These are phyloP conservation scores for Citrus cavaleriei DNA, from an alignment of 345 rosid genomes.

Conservation along the genomic window DNA sequence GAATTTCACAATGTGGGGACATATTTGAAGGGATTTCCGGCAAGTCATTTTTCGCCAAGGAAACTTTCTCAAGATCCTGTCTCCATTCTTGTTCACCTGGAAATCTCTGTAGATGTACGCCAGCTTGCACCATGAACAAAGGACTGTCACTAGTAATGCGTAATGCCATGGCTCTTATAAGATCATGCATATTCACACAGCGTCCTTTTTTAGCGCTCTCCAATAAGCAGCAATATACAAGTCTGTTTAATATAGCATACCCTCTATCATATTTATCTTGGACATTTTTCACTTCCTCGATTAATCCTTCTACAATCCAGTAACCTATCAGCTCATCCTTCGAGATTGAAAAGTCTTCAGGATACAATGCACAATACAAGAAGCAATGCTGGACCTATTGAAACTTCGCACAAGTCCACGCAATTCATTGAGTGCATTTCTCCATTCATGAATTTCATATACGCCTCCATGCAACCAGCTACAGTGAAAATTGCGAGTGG, in stretches of 20 bases:
- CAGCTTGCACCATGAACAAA: constrained; percentile 10
- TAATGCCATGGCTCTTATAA: constrained; percentile 23
- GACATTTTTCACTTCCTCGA: not conserved
- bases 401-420: not conserved
- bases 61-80: constrained; percentile 7
- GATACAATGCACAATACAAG: constrained; percentile 20
- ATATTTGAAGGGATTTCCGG: not conserved
- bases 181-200: no score
- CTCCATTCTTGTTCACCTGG: not conserved
- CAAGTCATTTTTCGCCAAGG: not conserved
- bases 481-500: constrained; percentile 15
- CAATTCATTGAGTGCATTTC: constrained; percentile 2
- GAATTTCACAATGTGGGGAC: constrained; percentile 13
- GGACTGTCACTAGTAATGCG: not conserved
- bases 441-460: constrained; percentile 15
- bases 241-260: not conserved
- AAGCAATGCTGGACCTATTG: constrained; percentile 13
- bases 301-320: constrained; percentile 20
- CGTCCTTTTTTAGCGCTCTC: no score
- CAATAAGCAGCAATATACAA: no score
- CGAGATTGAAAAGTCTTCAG: not conserved
- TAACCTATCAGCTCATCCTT: constrained; percentile 11
- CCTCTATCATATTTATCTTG: constrained; percentile 4
- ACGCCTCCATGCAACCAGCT: constrained; percentile 15
- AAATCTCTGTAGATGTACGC: not conserved